Base-by-base conservation (phyloP, 2,329 filamentous ascomycete genomes). In the Boeremia exigua region DNA sequence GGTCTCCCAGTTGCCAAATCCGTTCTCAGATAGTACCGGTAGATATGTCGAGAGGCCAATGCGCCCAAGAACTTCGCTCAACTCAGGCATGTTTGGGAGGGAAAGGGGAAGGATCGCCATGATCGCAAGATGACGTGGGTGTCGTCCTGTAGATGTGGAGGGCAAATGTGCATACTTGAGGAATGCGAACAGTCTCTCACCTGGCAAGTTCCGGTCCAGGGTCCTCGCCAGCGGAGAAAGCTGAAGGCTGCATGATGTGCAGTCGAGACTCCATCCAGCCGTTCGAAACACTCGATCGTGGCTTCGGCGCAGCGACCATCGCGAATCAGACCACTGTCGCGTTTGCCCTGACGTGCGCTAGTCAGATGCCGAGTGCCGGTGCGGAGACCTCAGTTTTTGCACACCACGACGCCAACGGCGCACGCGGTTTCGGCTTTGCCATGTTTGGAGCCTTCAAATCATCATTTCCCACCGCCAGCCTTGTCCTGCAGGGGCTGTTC, bases 1-100 rank as follows among this genome's bases (percentile, higher is more conserved):
- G 0, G 67, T 72, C 25, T 75, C 69, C 75, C 75, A 77, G 38
- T 40, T 68, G 48, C 68, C 62, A 45, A 77, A 77, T 12, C 75
- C 75, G 56, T 77, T 76, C 2, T 72, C 65, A 11, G 56, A 33
- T 1, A 77, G 66, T 6, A 59, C 50, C 2, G 63, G 56, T n/a
- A 63, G 45, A 49, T 76, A 76, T 6, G 64, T 50, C 4, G 54
- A 53, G 46, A 76, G 58, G 9, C 71, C 66, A 33, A 75, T 61
- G 11, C 72, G 71, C 12, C 62, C 62, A 9, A 76, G 63, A n/a
- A 73, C 63, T 5, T 69, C 61, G 14, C 49, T 46, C 50, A 76
- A 61, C 23, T 63, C 62, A 14, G 68, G 59, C 52, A 63, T 60
- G 29, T 56, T 30, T 36, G 59, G 60, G 15, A 58, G 61, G 61